Base-by-base conservation (phyloP, 2,329 filamentous ascomycete genomes). In the Onygena corvina region DNA sequence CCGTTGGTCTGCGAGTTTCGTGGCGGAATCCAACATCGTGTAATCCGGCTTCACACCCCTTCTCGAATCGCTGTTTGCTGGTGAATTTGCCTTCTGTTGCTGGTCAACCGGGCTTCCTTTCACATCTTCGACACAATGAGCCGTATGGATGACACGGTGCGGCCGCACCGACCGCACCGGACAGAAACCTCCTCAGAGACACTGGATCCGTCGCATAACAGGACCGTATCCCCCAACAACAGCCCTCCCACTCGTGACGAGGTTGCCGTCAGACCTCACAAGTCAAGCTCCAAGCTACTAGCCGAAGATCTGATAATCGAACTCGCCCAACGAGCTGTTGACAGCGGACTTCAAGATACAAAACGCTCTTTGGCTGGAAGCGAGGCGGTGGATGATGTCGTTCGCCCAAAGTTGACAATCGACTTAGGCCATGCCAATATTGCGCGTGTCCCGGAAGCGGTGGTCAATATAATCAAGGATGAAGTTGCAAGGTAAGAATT, bases 391-490 rank as follows among this genome's bases (percentile, higher is more conserved):
- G 68, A 62, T 14, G 69, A 71, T 57, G 67, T 68, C 12, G 64
- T 72, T 49, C 69, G 69, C 54, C 69, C 69, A 7, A 73, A 72
- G 51, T 58, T 75, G 52, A 74, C 71, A 1, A 69, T 76, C 51
- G 71, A 75, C 53, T 59, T 76, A 57, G 72, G 71, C 12, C 68
- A 73, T 58, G 71, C 69, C 11, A 68, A 67, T 50, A 72, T 75
- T 52, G 64, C 61, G 29, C 64, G 67, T 50, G 68, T 75, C 50
- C 73, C 73, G 1, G 68, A 71, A 49, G 66, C 70, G 30, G 70
- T 75, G 23, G 67, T 74, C 9, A 70, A 73, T 57, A 66, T 73
- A 40, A 71, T 76, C 51, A 74, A 73, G 57, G 66, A 73, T 57
- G 72, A 75, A 55, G 72, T 76, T 40, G 72, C 74, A 61, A 65